Base-by-base conservation (phyloP, 2,329 filamentous ascomycete species). In the Parastagonospora nodorum region DNA sequence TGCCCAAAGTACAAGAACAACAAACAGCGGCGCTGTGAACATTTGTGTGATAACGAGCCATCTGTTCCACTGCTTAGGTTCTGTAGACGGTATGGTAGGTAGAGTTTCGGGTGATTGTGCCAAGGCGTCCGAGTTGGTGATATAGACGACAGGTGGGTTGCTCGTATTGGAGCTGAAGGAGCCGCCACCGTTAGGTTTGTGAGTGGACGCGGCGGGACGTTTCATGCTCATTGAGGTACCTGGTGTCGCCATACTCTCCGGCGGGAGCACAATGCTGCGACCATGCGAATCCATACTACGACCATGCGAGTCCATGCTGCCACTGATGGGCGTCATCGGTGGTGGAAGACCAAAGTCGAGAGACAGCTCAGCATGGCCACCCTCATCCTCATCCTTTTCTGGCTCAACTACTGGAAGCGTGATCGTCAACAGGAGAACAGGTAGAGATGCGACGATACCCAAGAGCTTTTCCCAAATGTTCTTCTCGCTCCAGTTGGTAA, bases 321-420 rank as follows among this genome's bases (percentile, higher is more conserved):
- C 56, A 27, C 47, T 51, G 12, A 61, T 15, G 2, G 68, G 65
- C 5, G 65, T 68, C n/a, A 63, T 19, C 15, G 66, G 47, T 11
- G 56, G 58, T 28, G 72, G 67, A 4, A 74, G 60, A 46, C 63
- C 69, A 10, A 74, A 55, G 37, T 66, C 70, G 4, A 62, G 51
- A 14, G 71, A 60, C 8, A 64, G 47, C 14, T 57, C 67, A 5
- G 48, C 45, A 28, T 56, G 47, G 8, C 45, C 52, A 9, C 43
- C 53, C 3, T 57, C 59, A 7, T 75, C 71, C 4, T 80, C 78
- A 1, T 70, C 71, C 31, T 74, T 79, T 15, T 84, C 80, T 1
- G 84, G 83, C 64, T 97, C 93, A 5, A 96, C 90, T 0, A 99
- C 92, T 0, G 95, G 94, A 4, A 99, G 74, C 0, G 94, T 99